A percentile compares a stretch with the other conserved stretches of the same genome.
These are phyloP conservation scores for Alternaria hordeiaustralica DNA, from an alignment of 2,329 filamentous ascomycete genomes.

Conservation along the genomic window DNA sequence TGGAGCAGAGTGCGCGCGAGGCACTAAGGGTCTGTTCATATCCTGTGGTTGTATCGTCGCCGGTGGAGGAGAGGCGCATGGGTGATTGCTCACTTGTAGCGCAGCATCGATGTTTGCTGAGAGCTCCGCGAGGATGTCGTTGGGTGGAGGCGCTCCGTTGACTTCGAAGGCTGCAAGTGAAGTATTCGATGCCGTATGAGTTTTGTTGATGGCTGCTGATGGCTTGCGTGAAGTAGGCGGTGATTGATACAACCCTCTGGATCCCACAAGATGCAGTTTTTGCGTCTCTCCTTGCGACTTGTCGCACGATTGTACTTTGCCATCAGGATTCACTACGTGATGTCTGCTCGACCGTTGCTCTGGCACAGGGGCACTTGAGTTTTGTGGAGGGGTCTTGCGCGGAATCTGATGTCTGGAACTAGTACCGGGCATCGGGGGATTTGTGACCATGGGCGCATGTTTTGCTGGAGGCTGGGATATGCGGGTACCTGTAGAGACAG, in stretches of 20 bases:
- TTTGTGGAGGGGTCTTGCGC: background rate
- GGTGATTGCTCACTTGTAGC: background rate
- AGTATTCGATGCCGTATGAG: background rate
- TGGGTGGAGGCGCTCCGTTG: background rate
- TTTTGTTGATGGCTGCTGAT: background rate
- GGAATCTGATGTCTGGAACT: background rate
- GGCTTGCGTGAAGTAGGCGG: background rate
- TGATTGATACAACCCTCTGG: slow-evolving; percentile 5
- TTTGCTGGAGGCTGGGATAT: background rate
- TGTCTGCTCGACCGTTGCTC: background rate
- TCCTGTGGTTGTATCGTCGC: background rate
- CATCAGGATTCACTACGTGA: background rate
- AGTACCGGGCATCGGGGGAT: background rate
- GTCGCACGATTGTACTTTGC: background rate
- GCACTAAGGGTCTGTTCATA: background rate
- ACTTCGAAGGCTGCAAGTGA: slow-evolving; percentile 16
- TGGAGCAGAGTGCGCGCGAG: background rate
- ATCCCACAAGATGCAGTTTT: slow-evolving; percentile 4
- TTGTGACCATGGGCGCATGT: background rate
- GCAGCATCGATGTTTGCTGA: slow-evolving; percentile 21
- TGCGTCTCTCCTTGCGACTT: background rate
- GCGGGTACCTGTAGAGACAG: background rate
- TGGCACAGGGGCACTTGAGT: background rate
- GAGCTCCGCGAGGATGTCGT: slow-evolving; percentile 26
- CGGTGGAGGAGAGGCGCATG: background rate